Evolutionary conservation across 2,329 filamentous ascomycete species (phyloP), one percentile per base, ranked within the genome.

Genomic region (Neurospora sp.): DNA sequence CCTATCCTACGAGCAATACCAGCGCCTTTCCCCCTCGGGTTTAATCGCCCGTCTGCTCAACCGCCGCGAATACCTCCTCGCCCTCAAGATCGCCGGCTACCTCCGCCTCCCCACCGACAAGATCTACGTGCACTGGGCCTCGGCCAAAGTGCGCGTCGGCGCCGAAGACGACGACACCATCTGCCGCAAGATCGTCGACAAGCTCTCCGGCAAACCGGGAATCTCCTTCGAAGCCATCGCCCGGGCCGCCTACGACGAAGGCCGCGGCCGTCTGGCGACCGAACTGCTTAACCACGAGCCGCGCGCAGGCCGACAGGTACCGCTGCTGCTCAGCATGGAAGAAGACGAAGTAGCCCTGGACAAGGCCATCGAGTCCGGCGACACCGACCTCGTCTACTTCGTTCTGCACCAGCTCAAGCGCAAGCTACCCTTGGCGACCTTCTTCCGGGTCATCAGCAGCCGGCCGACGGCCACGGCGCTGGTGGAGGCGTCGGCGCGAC

Each of bases 71-170:
- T 97, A 98, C 78, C 85, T 97, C 1, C 85, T 99, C 4, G 95
- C 96, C 0, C 86, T 99, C 23, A 91, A 93, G 66, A 88, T 99
- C 66, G 94, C 95, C 0, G 90, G 92, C 52, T 97, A 96, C 78
- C 84, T 99, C 2, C 91, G 90, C 71, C 85, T 99, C 3, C 91
- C 95, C 0, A 91, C 93, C 0, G 93, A 96, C 78, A 88, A 89
- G 69, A 97, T 99, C 71, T 97, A 97, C 76, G 93, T 97, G 1
- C 94, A 97, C 78, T 99, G 96, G 96, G 96, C 96, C 1, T 95
- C 91, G 19, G 91, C 96, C 77, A 99, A 98, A 79, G 95, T 98
- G 4, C 91, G 93, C 36, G 83, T 91, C 2, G 94, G 94, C 0
- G 86, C 89, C 0, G 93, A 93, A 73, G 91, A 97, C 72, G 96